Percentiles rank a stretch among this genome's conserved stretches.
phyloP scores from a whole-genome alignment of 352 stramenopile species.

The Thraustochytrium sp. region DNA sequence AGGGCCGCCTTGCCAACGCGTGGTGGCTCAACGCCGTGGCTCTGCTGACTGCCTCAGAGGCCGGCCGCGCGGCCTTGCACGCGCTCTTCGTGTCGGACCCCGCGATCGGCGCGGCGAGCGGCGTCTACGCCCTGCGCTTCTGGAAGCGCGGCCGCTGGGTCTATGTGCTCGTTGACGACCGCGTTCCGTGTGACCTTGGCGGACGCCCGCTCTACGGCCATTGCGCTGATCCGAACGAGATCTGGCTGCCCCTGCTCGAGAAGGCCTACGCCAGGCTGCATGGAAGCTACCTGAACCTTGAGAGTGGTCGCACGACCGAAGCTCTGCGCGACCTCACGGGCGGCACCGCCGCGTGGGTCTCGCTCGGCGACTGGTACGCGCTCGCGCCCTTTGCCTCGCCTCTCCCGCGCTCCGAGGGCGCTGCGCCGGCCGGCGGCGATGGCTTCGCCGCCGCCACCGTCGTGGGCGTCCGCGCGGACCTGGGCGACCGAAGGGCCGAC shows the following conservation, averaged over 20 bases:
- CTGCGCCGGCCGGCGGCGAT: neutral
- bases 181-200: constrained; percentile 50
- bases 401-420: neutral
- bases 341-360: neutral
- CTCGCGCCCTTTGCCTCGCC: neutral
- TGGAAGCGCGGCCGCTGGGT: constrained; percentile 56
- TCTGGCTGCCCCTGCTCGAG: constrained; percentile 55
- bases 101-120: constrained; percentile 2
- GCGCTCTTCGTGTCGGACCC: constrained; percentile 39
- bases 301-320: constrained; percentile 50
- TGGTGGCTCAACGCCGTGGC: constrained; percentile 21
- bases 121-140: constrained; percentile 58
- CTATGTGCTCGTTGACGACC: constrained; percentile 58
- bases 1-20: constrained; percentile 10
- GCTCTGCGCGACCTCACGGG: constrained; percentile 53
- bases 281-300: constrained; percentile 56
- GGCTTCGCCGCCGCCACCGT: neutral
- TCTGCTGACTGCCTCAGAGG: neutral
- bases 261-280: constrained; percentile 60
- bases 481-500: neutral
- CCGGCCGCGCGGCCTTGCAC: neutral
- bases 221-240: constrained; percentile 54
- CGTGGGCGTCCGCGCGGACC: neutral
- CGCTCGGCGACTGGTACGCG: neutral
- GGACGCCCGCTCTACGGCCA: constrained; percentile 50